These are phyloP conservation scores for Ambrosiella beaveri DNA, from an alignment of 2,329 filamentous ascomycete species.

Conservation along the genomic window DNA sequence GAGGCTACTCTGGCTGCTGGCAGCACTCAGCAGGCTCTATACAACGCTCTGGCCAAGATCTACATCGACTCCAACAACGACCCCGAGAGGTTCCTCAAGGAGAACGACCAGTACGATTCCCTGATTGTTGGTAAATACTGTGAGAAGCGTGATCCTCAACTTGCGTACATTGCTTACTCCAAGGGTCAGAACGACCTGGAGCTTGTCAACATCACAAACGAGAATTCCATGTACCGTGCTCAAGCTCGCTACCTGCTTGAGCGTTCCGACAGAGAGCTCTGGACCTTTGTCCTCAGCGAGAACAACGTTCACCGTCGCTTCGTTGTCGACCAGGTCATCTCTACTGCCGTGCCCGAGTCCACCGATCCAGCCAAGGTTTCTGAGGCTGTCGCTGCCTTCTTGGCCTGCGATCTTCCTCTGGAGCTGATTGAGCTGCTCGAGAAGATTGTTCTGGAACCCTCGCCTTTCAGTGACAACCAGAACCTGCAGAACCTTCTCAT, in stretches of 20 bases:
- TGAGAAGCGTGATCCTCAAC: conserved; percentile 91
- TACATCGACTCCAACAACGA: conserved; percentile 99
- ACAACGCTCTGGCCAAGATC: conserved; percentile 95
- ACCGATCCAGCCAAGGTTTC: conserved; percentile 90
- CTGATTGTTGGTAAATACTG: conserved; percentile 91
- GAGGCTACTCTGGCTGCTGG: conserved; percentile 78
- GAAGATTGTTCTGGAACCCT: conserved; percentile 99
- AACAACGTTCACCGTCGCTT: conserved; percentile 94
- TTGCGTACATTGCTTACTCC: conserved; percentile 84
- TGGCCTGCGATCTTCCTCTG: conserved; percentile 74
- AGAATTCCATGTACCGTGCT: conserved; percentile 99
- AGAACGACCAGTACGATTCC: conserved; percentile 93
- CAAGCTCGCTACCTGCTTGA: conserved; percentile 91
- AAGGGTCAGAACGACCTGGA: conserved; percentile 97
- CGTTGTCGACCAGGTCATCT: conserved; percentile 88
- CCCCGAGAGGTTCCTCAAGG: conserved; percentile 90
- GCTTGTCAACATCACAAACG: conserved; percentile 93
- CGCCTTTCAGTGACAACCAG: conserved; percentile 91
- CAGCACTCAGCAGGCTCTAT: conserved; percentile 91
- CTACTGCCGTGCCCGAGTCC: conserved; percentile 84
- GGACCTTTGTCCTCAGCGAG: conserved; percentile 83
- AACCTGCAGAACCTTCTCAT: conserved; percentile 92
- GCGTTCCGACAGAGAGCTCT: conserved; percentile 75
- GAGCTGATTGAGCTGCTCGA: conserved; percentile 95
- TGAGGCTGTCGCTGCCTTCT: conserved; percentile 81